Evolutionary conservation across 2,329 filamentous ascomycete species (phyloP).

Genomic region (Endothia cerciana): DNA sequence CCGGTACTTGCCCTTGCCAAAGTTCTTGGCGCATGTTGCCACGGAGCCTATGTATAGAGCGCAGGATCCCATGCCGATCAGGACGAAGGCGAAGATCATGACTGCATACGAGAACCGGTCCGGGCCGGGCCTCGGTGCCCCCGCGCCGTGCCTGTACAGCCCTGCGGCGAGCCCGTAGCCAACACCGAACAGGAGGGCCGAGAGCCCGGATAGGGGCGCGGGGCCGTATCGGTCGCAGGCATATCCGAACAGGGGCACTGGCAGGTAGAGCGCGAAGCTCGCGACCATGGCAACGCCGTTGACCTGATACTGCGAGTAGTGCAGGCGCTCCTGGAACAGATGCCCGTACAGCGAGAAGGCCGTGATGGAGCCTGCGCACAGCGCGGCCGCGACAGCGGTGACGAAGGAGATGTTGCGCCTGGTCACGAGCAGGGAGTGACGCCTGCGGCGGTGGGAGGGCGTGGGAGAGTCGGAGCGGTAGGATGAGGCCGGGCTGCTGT

Average conservation of each 20-base stretch:
- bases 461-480: conserved; percentile 26
- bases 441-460: conserved; percentile 19
- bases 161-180: conserved; percentile 86
- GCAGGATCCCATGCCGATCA: conserved; percentile 81
- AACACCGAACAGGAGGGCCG: conserved; percentile 73
- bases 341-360: conserved; percentile 94
- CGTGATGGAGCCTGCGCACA: conserved; percentile 81
- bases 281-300: conserved; percentile 87
- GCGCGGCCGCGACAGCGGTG: conserved; percentile 23
- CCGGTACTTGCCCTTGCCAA: conserved; percentile 84
- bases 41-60: conserved; percentile 89
- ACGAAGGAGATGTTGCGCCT: conserved; percentile 32
- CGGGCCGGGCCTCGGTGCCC: conserved; percentile 48
- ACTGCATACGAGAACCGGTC: conserved; percentile 70
- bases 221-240: conserved; percentile 89
- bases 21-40: conserved; percentile 98
- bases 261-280: conserved; percentile 86
- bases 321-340: conserved; percentile 82
- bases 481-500: conserved; percentile 27
- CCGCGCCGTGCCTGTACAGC: conserved; percentile 63
- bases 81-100: conserved; percentile 85
- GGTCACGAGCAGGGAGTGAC: conserved; percentile 23
- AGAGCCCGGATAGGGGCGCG: conserved; percentile 72
- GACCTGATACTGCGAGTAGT: conserved; percentile 89
- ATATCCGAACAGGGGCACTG: conserved; percentile 88